Percentiles rank a stretch among this genome's conserved stretches.
Conservation (phyloP, 1,284 basidiomycete species). For the Sphaerobolus stellatus region DNA sequence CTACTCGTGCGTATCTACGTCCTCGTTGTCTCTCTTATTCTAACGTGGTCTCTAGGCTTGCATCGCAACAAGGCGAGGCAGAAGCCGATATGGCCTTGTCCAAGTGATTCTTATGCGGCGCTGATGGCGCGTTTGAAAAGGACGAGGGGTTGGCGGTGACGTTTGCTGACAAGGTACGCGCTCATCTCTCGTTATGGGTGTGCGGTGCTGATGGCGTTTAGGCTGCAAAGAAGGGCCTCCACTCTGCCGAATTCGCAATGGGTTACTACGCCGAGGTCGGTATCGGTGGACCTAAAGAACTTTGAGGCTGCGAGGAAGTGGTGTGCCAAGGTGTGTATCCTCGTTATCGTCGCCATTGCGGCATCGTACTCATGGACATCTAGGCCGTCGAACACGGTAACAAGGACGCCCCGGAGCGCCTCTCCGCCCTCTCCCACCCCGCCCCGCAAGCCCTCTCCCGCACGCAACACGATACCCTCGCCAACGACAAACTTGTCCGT, state of each 20-base stretch:
- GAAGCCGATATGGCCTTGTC: constrained; percentile 95
- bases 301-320: constrained; percentile 64
- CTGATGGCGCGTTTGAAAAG: constrained; percentile 76
- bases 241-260: constrained; percentile 90
- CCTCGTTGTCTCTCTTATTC: no score
- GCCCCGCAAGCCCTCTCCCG: constrained; percentile 66
- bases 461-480: constrained; percentile 76
- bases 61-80: constrained; percentile 80
- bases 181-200: no score
- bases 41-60: no score
- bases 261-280: constrained; percentile 90
- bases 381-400: constrained; percentile 84
- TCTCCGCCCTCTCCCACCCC: constrained; percentile 66
- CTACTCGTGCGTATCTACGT: no score
- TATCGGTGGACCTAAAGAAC: constrained; percentile 67
- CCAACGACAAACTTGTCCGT: constrained; percentile 78
- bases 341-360: no score
- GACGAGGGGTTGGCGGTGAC: constrained; percentile 86
- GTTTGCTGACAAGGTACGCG: constrained; percentile 95
- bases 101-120: constrained; percentile 94
- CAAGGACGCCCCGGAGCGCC: constrained; percentile 73
- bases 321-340: no score
- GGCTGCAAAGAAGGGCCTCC: constrained; percentile 75
- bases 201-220: no score
- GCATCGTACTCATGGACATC: no score